Evolutionary conservation across 345 rosid genomes (phyloP).

Genomic region (Boechera divaricarpa): DNA sequence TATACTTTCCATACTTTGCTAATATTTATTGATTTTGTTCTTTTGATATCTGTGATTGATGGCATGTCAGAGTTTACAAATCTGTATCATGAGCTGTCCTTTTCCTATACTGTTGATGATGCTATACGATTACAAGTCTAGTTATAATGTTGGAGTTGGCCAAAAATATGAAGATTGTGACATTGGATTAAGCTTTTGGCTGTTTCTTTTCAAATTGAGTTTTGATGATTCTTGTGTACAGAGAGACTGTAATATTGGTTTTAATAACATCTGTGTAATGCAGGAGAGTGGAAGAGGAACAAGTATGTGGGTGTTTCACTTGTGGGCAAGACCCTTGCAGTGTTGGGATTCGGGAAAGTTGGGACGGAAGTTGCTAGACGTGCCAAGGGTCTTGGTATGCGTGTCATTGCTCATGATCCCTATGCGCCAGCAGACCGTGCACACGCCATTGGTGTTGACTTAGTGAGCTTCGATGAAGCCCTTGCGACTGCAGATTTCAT

Average conservation of each 20-base stretch:
- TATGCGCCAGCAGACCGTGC: slow-evolving; percentile 93
- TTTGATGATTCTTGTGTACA: slow-evolving; percentile 15
- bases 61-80: neutral
- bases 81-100: neutral
- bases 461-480: slow-evolving; percentile 83
- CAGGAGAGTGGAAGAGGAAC: slow-evolving; percentile 86
- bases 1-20: neutral
- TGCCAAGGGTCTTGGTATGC: slow-evolving; percentile 94
- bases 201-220: neutral
- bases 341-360: slow-evolving; percentile 89
- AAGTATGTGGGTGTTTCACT: slow-evolving; percentile 89
- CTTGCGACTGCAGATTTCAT: slow-evolving; percentile 80
- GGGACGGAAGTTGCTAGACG: slow-evolving; percentile 91
- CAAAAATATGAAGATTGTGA: neutral
- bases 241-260: slow-evolving; percentile 9
- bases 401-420: slow-evolving; percentile 87
- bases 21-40: neutral
- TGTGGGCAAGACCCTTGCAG: slow-evolving; percentile 82
- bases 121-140: neutral
- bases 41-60: slow-evolving; percentile 20
- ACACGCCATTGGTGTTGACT: slow-evolving; percentile 78
- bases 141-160: neutral
- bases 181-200: neutral
- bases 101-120: slow-evolving; percentile 2
- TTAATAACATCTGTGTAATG: slow-evolving; percentile 19